Conservation (phyloP, 331 rosid genomes). For the Quercus lobata region DNA sequence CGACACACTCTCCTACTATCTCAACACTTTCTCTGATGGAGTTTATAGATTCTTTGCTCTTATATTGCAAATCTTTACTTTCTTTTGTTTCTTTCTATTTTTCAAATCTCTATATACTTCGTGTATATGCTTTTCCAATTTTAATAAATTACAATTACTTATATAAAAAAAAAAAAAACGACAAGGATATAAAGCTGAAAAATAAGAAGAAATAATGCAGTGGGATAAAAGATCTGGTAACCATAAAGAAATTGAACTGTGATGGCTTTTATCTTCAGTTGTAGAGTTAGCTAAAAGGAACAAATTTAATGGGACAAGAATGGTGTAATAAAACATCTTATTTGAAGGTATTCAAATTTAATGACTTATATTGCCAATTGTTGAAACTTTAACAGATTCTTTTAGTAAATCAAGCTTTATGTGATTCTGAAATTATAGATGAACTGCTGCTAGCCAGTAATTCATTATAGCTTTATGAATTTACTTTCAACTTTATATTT, state of each 20-base stretch:
- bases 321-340: not conserved
- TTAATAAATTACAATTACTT: no score
- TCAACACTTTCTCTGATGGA: no score
- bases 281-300: not conserved
- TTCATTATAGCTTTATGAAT: not conserved
- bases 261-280: constrained; percentile 8
- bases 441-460: not conserved
- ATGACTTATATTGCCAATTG: not conserved
- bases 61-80: no score
- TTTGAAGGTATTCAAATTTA: not conserved
- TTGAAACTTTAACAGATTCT: constrained; percentile 8
- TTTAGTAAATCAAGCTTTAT: not conserved
- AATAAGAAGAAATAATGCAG: not conserved
- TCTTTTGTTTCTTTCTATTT: no score
- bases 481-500: not conserved
- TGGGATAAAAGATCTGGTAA: not conserved
- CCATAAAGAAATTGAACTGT: not conserved
- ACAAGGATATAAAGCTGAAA: not conserved
- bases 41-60: no score
- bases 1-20: no score
- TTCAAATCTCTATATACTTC: no score
- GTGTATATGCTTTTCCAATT: no score
- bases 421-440: not conserved
- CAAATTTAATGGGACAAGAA: not conserved
- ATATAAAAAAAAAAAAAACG: no score